A percentile compares a stretch with the other conserved stretches of the same genome.
phyloP scores from a whole-genome alignment of 345 rosid species.

The Boechera divaricarpa region DNA sequence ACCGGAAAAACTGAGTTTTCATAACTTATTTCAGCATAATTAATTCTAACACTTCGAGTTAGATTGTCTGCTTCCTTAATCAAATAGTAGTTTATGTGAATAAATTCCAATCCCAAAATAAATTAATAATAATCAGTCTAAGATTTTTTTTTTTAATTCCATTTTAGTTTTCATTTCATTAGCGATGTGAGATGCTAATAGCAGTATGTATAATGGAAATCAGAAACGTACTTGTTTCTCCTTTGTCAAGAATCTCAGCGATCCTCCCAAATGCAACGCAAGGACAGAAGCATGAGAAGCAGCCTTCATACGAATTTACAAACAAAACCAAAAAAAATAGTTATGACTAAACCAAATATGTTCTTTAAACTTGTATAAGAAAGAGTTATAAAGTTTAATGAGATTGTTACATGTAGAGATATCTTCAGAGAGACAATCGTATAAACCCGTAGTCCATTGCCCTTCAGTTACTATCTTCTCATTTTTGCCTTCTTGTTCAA shows the following conservation, averaged over 20 bases:
- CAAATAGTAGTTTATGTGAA: neutral
- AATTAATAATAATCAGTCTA: neutral
- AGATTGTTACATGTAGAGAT: constrained; percentile 53
- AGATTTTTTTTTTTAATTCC: neutral
- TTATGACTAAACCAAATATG: neutral
- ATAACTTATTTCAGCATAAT: neutral
- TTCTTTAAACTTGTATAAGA: neutral
- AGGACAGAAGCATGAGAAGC: constrained; percentile 57
- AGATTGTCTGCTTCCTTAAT: neutral
- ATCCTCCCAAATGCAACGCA: constrained; percentile 61
- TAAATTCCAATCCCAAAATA: neutral
- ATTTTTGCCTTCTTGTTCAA: constrained; percentile 19
- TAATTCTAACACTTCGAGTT: too few relatives aligned
- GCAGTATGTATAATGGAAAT: neutral
- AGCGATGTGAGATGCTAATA: neutral
- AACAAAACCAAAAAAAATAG: neutral
- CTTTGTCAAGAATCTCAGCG: constrained; percentile 61
- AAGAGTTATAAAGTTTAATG: neutral
- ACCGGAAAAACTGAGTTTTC: too few relatives aligned
- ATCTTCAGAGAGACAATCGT: constrained; percentile 58
- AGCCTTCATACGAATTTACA: constrained; percentile 45
- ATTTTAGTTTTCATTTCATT: neutral
- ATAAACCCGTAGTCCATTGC: constrained; percentile 64
- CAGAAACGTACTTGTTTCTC: constrained; percentile 50
- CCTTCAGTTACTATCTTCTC: constrained; percentile 41